These are phyloP conservation scores for Entomortierella parvispora DNA, from an alignment of 192 early-diverging fungal species.

Conservation along the genomic window DNA sequence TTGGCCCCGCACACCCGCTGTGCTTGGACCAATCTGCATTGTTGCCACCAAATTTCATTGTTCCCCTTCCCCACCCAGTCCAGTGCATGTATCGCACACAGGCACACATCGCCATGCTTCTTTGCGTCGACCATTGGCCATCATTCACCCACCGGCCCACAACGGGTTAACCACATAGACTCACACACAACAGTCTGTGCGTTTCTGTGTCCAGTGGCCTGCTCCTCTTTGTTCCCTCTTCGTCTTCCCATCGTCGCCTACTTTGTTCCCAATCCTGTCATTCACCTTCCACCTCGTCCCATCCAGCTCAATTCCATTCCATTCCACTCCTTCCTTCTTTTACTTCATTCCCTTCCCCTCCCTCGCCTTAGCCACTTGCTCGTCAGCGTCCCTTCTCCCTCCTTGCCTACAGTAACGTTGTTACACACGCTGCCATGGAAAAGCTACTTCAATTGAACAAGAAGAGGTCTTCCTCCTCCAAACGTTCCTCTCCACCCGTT, in stretches of 20 bases:
- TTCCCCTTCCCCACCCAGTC: no score
- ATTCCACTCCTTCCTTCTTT: not conserved
- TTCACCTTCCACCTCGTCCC: slow-evolving; percentile 39
- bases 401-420: no score
- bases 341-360: no score
- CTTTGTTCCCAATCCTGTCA: slow-evolving; percentile 8
- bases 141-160: no score
- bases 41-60: no score
- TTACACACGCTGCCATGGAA: slow-evolving; percentile 10
- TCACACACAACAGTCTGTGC: not conserved
- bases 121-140: no score
- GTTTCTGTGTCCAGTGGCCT: not conserved
- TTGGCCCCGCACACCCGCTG: no score
- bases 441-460: slow-evolving; percentile 21
- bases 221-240: not conserved
- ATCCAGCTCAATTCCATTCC: slow-evolving; percentile 16
- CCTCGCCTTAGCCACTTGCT: no score
- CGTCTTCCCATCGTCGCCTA: not conserved
- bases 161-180: not conserved
- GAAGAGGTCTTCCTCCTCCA: slow-evolving; percentile 13
- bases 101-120: no score
- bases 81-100: no score
- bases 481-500: slow-evolving; percentile 12
- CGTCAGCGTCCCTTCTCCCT: no score
- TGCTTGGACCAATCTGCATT: no score